Evolutionary conservation across 139 green algal species (phyloP), one percentile per base, ranked within the genome.

Genomic region (Dunaliella primolecta): DNA sequence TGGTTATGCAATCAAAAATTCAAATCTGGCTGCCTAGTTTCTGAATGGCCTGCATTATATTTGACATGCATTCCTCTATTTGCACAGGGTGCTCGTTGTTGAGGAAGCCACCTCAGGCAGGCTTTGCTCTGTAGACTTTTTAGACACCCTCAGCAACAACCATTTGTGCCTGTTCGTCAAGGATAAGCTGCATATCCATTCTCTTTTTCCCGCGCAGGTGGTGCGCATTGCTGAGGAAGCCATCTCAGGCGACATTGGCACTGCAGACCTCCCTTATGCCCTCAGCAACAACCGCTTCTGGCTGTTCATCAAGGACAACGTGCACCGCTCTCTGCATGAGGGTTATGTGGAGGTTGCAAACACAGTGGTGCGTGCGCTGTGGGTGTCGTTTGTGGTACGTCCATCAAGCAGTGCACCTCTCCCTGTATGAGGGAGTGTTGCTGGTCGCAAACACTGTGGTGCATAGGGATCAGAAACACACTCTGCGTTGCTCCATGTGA

Each of bases 261-360:
- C n/a, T 79, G 72, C 11, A 15, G 72, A 79, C 30, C 46, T 64
- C 7, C 46, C 7, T 7, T 64, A 64, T 2, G 83, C 84, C 20
- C 84, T 87, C 0, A 31, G 71, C 29, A 15, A 27, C 33, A 88
- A 82, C 84, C 84, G 84, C 38, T 85, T 85, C 84, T 88, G 84
- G 85, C 56, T 88, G 76, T 90, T 81, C 35, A 15, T 92, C 23
- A 83, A 81, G 33, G 86, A 75, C 37, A 92, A 90, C 32, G 86
- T 82, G 56, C 81, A 75, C 24, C 82, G 76, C 2, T 36, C 32
- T 7, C 75, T 90, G 76, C 80, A 87, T 35, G 31, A 32, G 0
- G 82, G 56, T 27, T 90, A 90, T 70, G 34, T 92, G 25, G 78
- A 78, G 2, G 81, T 79, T 7, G 76, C 89, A 33, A 84, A 90